Evolutionary conservation across 2,329 filamentous ascomycete species (phyloP).

Genomic region (Rosellinia necatrix): DNA sequence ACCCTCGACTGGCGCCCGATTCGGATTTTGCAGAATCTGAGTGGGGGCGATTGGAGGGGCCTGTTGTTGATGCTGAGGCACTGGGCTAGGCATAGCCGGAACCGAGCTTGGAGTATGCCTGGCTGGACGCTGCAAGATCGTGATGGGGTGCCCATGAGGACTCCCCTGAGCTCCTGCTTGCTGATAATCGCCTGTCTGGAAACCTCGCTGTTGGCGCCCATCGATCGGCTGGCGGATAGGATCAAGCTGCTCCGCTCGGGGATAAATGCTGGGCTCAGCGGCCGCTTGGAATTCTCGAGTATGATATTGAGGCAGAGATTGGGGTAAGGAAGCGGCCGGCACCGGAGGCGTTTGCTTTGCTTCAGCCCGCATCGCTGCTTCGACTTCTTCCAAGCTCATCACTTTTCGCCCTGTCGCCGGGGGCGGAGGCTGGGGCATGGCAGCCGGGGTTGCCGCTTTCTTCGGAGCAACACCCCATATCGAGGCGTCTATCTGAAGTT

Average conservation of each 20-base stretch:
- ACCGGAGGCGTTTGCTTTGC: conserved; percentile 51
- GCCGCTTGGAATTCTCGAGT: conserved; percentile 29
- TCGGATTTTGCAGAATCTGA: conserved; percentile 81
- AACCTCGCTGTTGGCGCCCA: conserved; percentile 34
- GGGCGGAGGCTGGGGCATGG: conserved; percentile 25
- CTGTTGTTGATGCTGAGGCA: conserved; percentile 43
- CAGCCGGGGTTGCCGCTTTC: conserved; percentile 48
- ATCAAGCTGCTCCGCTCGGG: conserved; percentile 37
- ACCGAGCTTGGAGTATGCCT: conserved; percentile 44
- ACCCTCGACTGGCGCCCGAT: conserved; percentile 61
- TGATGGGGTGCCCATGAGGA: conserved; percentile 55
- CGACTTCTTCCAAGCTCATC: conserved; percentile 95
- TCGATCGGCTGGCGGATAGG: conserved; percentile 38
- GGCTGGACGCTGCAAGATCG: conserved; percentile 60
- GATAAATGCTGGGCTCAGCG: conserved; percentile 35
- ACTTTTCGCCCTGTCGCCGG: conserved; percentile 67
- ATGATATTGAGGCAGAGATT: conserved; percentile 36
- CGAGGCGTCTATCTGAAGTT: conserved; percentile 89
- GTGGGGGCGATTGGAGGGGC: conserved; percentile 57
- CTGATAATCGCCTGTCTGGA: conserved; percentile 33
- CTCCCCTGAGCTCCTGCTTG: conserved; percentile 38
- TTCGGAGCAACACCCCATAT: conserved; percentile 84
- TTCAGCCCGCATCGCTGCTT: conserved; percentile 85
- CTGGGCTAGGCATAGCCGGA: conserved; percentile 40
- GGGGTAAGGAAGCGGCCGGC: conserved; percentile 42